Conservation (phyloP, 805 yeast genomes). For the Wickerhamomyces chambardii region DNA sequence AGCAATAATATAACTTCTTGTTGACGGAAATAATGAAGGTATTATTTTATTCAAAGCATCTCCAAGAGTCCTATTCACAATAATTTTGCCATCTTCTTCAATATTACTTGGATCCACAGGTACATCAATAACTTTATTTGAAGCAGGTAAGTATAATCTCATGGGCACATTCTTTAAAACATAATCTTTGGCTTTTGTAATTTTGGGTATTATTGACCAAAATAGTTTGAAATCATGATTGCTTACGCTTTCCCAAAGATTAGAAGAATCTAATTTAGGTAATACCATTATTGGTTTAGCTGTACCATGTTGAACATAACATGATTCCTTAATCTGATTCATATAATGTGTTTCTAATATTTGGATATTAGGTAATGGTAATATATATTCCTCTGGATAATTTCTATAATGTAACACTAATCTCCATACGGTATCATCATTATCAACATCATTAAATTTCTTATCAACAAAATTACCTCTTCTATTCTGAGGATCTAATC, state of each 20-base stretch:
- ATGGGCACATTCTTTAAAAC: conserved; percentile 35
- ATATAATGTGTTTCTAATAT: conserved; percentile 47
- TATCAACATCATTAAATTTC: too few relatives aligned
- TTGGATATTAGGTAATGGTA: conserved; percentile 23
- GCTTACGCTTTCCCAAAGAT: conserved; percentile 46
- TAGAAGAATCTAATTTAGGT: conserved; percentile 49
- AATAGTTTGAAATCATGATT: conserved; percentile 23
- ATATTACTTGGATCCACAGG: conserved; percentile 13
- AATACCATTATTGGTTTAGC: conserved; percentile 75
- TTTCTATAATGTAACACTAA: conserved; percentile 30
- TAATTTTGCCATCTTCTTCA: conserved; percentile 1
- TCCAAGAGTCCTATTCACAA: conserved; percentile 23
- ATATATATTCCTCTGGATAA: conserved; percentile 35
- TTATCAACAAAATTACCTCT: too few relatives aligned
- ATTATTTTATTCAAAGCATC: conserved; percentile 27
- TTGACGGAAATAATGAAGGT: conserved; percentile 38
- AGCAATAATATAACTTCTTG: conserved; percentile 25
- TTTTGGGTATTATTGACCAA: conserved; percentile 8
- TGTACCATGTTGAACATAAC: conserved; percentile 67
- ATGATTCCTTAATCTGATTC: conserved; percentile 77
- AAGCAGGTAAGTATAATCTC: conserved; percentile 33
- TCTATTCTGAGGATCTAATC: conserved; percentile 22
- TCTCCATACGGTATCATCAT: conserved; percentile 34
- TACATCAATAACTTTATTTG: conserved; percentile 25
- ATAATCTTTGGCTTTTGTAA: conserved; percentile 13